These are phyloP conservation scores for Boletus barrowsii DNA, from an alignment of 768 basidiomycete genomes.

Conservation along the genomic window DNA sequence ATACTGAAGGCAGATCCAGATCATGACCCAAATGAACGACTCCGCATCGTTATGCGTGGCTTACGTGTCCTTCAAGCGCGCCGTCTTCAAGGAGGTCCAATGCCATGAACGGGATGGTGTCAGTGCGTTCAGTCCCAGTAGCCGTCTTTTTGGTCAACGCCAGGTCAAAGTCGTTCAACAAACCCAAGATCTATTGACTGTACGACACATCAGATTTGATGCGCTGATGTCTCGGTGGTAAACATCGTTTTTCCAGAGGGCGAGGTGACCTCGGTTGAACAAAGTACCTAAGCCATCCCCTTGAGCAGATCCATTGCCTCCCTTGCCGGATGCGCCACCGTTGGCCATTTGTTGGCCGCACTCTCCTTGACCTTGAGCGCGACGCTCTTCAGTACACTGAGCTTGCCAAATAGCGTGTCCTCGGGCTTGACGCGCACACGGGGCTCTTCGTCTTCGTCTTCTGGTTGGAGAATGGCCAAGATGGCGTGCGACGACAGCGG, in stretches of 20 bases:
- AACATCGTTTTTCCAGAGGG: neutral
- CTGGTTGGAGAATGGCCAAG: constrained; percentile 51
- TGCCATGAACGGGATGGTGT: too few species aligned
- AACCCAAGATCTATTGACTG: neutral
- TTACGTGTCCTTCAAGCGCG: too few species aligned
- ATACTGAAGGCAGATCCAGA: too few species aligned
- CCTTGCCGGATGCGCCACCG: constrained; percentile 74
- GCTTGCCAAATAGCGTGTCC: constrained; percentile 59
- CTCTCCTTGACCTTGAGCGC: constrained; percentile 74
- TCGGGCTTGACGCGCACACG: neutral
- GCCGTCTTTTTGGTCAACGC: neutral
- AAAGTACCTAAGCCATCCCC: constrained; percentile 9
- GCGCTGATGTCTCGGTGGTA: neutral
- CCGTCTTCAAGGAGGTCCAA: too few species aligned
- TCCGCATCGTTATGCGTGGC: too few species aligned
- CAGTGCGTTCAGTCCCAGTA: too few species aligned
- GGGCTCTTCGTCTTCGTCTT: constrained; percentile 31
- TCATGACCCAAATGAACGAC: too few species aligned
- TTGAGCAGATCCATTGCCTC: constrained; percentile 76
- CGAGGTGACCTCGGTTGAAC: too few species aligned
- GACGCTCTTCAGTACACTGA: constrained; percentile 57
- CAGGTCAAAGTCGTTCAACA: neutral
- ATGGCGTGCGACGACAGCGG: constrained; percentile 59
- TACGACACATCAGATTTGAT: neutral
- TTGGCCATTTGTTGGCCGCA: constrained; percentile 63